Percentiles rank a stretch among this genome's conserved stretches.
Conservation (phyloP, 148 eudicot genomes). For the Limonium bicolor region DNA sequence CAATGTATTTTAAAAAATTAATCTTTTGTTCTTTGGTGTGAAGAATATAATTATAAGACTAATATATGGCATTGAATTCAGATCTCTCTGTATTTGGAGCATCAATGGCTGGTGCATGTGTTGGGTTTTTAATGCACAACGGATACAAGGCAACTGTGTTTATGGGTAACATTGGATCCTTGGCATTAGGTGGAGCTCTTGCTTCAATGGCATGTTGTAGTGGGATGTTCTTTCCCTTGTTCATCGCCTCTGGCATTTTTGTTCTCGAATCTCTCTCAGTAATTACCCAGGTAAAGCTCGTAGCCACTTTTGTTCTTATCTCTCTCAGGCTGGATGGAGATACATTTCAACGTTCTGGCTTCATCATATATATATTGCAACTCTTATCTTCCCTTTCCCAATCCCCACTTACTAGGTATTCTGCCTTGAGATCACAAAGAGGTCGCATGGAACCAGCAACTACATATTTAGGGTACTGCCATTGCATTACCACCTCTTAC, state of each 20-base stretch:
- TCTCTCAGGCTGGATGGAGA: too few species aligned
- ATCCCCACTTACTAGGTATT: constrained; percentile 50
- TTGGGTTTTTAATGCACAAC: constrained; percentile 82
- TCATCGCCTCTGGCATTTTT: constrained; percentile 65
- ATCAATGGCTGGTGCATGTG: constrained; percentile 98
- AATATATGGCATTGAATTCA: constrained; percentile 15
- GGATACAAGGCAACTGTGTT: constrained; percentile 76
- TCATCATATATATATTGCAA: not conserved
- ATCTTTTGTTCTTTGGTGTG: too few species aligned
- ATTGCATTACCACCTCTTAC: constrained; percentile 50
- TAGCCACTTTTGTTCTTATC: too few species aligned
- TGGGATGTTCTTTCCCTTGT: constrained; percentile 89
- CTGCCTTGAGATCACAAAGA: constrained; percentile 25
- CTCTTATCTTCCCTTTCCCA: constrained; percentile 1
- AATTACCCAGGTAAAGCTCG: constrained; percentile 62
- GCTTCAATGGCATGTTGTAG: constrained; percentile 96
- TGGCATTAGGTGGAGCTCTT: constrained; percentile 89
- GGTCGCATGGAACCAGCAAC: constrained; percentile 20
- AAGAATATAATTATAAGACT: too few species aligned
- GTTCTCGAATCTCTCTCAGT: constrained; percentile 50
- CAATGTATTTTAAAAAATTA: too few species aligned
- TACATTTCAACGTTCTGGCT: not conserved
- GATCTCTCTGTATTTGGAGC: constrained; percentile 85
- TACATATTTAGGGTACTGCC: constrained; percentile 40
- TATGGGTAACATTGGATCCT: constrained; percentile 86